Base-by-base conservation (phyloP, 139 green algal species). In the Coelastrella sp. region DNA sequence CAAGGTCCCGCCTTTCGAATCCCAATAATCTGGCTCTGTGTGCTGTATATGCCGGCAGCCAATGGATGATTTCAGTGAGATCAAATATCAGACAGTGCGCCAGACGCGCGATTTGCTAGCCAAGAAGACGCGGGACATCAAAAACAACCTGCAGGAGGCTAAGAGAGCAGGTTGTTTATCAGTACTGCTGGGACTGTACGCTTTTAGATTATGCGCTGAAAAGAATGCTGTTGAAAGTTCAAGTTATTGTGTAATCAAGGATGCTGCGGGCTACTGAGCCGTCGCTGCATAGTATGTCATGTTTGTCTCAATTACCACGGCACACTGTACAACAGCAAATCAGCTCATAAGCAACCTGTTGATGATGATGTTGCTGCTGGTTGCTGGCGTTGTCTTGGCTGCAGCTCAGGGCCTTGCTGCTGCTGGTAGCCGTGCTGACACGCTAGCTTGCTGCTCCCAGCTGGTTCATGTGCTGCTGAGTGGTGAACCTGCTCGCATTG, bases 401-500 rank as follows among this genome's bases (percentile, higher is more conserved):
- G 79, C 79, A 65, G 70, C n/a, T 56, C 49, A 70, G 11, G 84
- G 81, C 12, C 7, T 76, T 65, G 82, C 63, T 61, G 61, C 24
- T 68, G 84, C 68, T 88, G 84, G 84, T 59, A 85, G 68, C 25
- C 68, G 35, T 20, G 24, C 22, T 74, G 84, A 60, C 11, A 0
- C 66, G 61, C 15, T 57, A 57, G 57, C 17, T 6, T n/a, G 84
- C 82, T 79, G 63, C 35, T 12, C 4, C n/a, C 68, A 57, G n/a
- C 70, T 82, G 57, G 11, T 72, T 22, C 22, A 89, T 15, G 49
- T 75, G 8, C 7, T 72, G 11, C 27, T 89, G 0, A 75, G 68
- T 82, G 84, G 84, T 8, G 84, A 89, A 35, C 27, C 70, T 20
- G 84, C 84, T 57, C 68, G 84, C 35, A 82, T 90, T 35, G 22